Evolutionary conservation across 805 yeast genomes (phyloP).

Genomic region (Wickerhamomyces mucosus): DNA sequence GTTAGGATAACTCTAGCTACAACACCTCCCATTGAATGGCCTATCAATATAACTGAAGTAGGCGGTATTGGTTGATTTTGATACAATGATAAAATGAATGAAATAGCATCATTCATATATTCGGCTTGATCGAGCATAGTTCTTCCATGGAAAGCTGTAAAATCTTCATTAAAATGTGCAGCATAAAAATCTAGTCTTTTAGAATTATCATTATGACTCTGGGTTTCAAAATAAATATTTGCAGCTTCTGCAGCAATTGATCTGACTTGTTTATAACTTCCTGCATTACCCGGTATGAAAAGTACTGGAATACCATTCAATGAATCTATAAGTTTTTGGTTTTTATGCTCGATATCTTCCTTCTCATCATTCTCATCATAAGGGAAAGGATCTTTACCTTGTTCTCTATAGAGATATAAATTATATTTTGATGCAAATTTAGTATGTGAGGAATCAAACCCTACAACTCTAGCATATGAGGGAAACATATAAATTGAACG

Average conservation of each 20-base stretch:
- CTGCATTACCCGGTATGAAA: slow-evolving; percentile 97
- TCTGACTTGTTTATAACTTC: slow-evolving; percentile 81
- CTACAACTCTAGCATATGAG: slow-evolving; percentile 64
- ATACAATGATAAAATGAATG: slow-evolving; percentile 66
- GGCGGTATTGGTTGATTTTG: slow-evolving; percentile 33
- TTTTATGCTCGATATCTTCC: neutral
- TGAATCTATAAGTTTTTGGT: slow-evolving; percentile 8
- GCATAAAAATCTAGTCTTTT: slow-evolving; percentile 73
- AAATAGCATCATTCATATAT: slow-evolving; percentile 79
- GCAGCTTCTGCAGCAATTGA: slow-evolving; percentile 85
- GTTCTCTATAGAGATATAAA: slow-evolving; percentile 81
- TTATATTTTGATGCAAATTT: slow-evolving; percentile 73
- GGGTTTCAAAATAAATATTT: slow-evolving; percentile 30
- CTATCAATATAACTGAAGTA: slow-evolving; percentile 65
- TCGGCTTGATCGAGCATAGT: slow-evolving; percentile 92
- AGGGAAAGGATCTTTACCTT: slow-evolving; percentile 39
- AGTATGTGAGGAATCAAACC: slow-evolving; percentile 64
- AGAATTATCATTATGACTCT: slow-evolving; percentile 16
- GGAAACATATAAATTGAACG: slow-evolving; percentile 73
- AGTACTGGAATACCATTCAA: slow-evolving; percentile 74
- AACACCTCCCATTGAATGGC: slow-evolving; percentile 97
- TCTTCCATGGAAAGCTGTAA: slow-evolving; percentile 92
- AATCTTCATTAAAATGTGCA: slow-evolving; percentile 92
- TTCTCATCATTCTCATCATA: neutral
- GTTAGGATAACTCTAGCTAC: slow-evolving; percentile 83